phyloP scores from a whole-genome alignment of 257 asterid genomes.

The Capsicum rhomboideum region DNA sequence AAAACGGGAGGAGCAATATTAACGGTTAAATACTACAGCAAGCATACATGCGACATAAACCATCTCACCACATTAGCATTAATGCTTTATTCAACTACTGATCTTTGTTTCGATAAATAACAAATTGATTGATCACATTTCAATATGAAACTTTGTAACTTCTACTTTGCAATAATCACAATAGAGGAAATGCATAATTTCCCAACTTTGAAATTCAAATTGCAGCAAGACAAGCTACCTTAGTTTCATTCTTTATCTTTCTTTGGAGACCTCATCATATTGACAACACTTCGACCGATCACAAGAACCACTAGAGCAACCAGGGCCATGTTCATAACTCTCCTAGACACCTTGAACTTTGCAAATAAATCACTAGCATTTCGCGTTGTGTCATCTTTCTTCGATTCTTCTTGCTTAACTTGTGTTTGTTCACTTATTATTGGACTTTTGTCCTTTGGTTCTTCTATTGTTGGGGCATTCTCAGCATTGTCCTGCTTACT shows the following conservation, averaged over 20 bases:
- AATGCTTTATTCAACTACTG: neutral
- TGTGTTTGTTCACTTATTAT: neutral
- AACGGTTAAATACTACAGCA: too few species aligned
- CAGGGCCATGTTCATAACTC: conserved; percentile 20
- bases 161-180: neutral
- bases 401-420: neutral
- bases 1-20: too few species aligned
- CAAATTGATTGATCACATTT: neutral
- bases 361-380: neutral
- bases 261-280: conserved; percentile 19
- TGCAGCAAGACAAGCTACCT: neutral
- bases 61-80: neutral
- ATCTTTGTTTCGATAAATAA: neutral
- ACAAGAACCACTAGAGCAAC: conserved; percentile 26
- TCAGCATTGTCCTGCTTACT: too few species aligned
- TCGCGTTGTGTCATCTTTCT: neutral
- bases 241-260: conserved; percentile 10
- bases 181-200: neutral
- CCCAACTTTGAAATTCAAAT: neutral
- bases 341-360: conserved; percentile 35
- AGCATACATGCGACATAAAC: neutral
- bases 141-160: neutral
- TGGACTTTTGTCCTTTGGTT: too few species aligned
- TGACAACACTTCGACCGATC: conserved; percentile 26
- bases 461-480: too few species aligned